Base-by-base conservation (phyloP, 2,329 filamentous ascomycete species). In the Epichloe scottii region DNA sequence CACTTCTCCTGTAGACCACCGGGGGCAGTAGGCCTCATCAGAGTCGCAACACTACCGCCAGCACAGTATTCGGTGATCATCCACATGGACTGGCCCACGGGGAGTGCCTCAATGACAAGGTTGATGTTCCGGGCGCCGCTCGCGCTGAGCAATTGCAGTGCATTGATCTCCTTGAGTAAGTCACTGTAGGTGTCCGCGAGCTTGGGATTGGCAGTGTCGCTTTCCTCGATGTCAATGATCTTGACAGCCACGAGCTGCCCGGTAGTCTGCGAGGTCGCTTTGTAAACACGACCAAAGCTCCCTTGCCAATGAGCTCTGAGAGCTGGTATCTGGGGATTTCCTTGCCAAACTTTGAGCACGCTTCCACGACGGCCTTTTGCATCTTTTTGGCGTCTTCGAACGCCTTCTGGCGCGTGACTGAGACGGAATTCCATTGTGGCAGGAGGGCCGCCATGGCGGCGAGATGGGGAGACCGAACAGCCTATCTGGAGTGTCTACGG, bases 31-130 rank as follows among this genome's bases (percentile, higher is more conserved):
- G 83, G 81, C 62, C 77, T 79, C 81, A 84, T 83, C 53, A 78
- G 76, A 54, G 77, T 90, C 57, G 78, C 84, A 64, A 94, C 84
- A 64, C 87, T 93, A 46, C 88, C 88, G 55, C 88, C 88, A 5
- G 85, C 86, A 59, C 87, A 90, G 65, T 90, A 89, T 68, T 93
- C 87, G 53, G 85, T 90, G 51, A 93, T 81, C 71, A 93, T 87
- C 88, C 88, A 94, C 70, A 94, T 83, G 54, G 87, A 80, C 58
- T 85, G 82, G 41, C 85, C 85, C 38, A 91, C 81, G 8, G 85
- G 81, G 19, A 90, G 75, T 4, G 86, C 86, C 57, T 90, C 87
- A 58, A 90, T 82, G 48, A 91, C 84, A 58, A 83, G 78, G 63
- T 91, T 93, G 68, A 94, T 82, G 62, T 91, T 91, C 57, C 79